Evolutionary conservation across 345 rosid species (phyloP).

Genomic region (Rubroshorea leprosula): DNA sequence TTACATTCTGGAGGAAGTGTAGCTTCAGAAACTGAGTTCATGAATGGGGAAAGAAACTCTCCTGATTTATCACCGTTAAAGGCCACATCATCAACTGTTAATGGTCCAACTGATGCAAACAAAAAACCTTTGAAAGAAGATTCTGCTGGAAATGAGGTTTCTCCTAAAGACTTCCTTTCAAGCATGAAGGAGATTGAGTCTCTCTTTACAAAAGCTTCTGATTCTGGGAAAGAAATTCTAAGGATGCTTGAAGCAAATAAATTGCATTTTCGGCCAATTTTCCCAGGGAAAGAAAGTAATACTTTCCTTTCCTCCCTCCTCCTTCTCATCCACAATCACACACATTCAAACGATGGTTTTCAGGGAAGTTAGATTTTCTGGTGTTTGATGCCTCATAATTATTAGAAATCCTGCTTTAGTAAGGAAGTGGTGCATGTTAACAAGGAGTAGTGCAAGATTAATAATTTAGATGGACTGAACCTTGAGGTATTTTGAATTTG

Average conservation of each 20-base stretch:
- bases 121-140: constrained; percentile 46
- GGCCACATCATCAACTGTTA: constrained; percentile 31
- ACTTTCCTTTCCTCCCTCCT: constrained; percentile 12
- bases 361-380: background rate
- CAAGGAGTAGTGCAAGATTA: too few relatives aligned
- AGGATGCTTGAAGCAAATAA: constrained; percentile 98
- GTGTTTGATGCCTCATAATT: constrained; percentile 3
- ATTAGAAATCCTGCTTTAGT: background rate
- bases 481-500: background rate
- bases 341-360: background rate
- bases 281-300: constrained; percentile 53
- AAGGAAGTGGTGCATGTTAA: background rate
- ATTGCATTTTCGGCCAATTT: constrained; percentile 73
- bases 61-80: constrained; percentile 67
- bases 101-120: constrained; percentile 30
- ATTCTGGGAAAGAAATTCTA: constrained; percentile 89
- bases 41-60: constrained; percentile 50
- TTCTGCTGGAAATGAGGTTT: constrained; percentile 42
- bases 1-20: constrained; percentile 14
- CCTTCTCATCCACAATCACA: background rate
- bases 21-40: constrained; percentile 49
- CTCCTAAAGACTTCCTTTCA: constrained; percentile 70
- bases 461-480: too few relatives aligned
- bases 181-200: constrained; percentile 77
- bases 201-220: constrained; percentile 82